A percentile compares a stretch with the other conserved stretches of the same genome.
These are phyloP conservation scores for Epichloe glyceriae DNA, from an alignment of 2,329 filamentous ascomycete species.

Conservation along the genomic window DNA sequence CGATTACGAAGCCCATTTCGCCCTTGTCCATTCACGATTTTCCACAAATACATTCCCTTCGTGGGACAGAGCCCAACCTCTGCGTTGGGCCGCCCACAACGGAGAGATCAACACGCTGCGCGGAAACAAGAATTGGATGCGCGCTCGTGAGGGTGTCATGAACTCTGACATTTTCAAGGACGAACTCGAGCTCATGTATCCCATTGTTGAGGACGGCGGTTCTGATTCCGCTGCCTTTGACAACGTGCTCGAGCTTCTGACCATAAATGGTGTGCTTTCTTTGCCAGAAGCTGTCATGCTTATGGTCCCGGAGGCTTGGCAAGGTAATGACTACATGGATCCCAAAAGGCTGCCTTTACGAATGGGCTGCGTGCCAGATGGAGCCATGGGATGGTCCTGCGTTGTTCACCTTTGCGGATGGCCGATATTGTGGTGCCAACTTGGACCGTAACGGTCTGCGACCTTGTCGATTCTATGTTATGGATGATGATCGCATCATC, in stretches of 20 bases:
- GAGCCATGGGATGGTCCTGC: constrained; percentile 97
- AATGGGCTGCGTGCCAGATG: constrained; percentile 98
- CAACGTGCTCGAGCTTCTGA: constrained; percentile 86
- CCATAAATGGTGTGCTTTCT: constrained; percentile 91
- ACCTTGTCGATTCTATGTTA: constrained; percentile 93
- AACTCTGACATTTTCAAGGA: constrained; percentile 86
- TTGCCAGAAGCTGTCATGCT: constrained; percentile 95
- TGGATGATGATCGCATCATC: constrained; percentile 92
- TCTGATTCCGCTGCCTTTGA: constrained; percentile 96
- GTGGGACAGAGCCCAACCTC: constrained; percentile 92
- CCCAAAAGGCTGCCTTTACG: constrained; percentile 94
- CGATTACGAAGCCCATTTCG: constrained; percentile 95
- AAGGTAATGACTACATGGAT: constrained; percentile 85
- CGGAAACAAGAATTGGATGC: constrained; percentile 99
- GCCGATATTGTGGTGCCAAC: constrained; percentile 92
- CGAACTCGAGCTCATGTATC: constrained; percentile 80
- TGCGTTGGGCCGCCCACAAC: constrained; percentile 96
- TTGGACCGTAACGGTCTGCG: constrained; percentile 90
- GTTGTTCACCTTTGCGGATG: constrained; percentile 93
- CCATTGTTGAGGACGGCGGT: constrained; percentile 90
- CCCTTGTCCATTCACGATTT: constrained; percentile 91
- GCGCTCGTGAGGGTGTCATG: constrained; percentile 87
- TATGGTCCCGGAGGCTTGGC: constrained; percentile 97
- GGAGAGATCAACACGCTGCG: constrained; percentile 96
- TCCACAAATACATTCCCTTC: constrained; percentile 98